Conservation (phyloP, 495 filamentous ascomycete species). For the Aspergillus steynii region DNA sequence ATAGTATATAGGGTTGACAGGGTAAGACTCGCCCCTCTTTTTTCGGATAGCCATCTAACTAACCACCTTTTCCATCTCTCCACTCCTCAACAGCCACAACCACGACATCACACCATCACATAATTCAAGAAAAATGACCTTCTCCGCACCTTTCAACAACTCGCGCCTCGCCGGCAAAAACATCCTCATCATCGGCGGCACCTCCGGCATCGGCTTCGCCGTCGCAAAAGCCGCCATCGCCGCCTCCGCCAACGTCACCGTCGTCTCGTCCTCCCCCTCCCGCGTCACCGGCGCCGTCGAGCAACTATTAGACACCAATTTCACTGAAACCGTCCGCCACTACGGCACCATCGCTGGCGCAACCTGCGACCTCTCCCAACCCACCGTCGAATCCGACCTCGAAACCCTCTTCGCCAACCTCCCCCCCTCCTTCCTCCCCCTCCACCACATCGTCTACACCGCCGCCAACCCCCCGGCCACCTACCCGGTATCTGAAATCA, state of each 20-base stretch:
- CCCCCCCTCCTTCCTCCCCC: slow-evolving; percentile 9
- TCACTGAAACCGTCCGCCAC: slow-evolving; percentile 21
- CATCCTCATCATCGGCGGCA: slow-evolving; percentile 57
- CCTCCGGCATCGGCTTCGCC: slow-evolving; percentile 55
- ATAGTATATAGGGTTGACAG: too few relatives aligned
- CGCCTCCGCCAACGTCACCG: slow-evolving; percentile 50
- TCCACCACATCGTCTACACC: slow-evolving; percentile 66
- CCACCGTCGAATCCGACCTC: slow-evolving; percentile 46
- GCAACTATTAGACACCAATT: slow-evolving; percentile 35
- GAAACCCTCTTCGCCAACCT: slow-evolving; percentile 43
- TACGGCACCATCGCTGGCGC: slow-evolving; percentile 39
- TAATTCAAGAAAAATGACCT: too few relatives aligned
- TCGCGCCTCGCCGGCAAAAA: slow-evolving; percentile 23
- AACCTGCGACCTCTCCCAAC: slow-evolving; percentile 50
- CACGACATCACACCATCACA: too few relatives aligned
- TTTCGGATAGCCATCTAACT: too few relatives aligned
- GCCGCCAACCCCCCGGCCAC: slow-evolving; percentile 50
- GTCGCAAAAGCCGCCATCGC: slow-evolving; percentile 53
- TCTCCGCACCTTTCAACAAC: too few relatives aligned
- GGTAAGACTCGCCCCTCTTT: too few relatives aligned
- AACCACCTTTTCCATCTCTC: too few relatives aligned
- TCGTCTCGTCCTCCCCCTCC: slow-evolving; percentile 52
- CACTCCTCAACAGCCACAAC: too few relatives aligned
- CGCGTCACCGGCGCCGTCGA: slow-evolving; percentile 41
- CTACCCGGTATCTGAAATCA: slow-evolving; percentile 36